These are phyloP conservation scores for Sutorius australiensis DNA, from an alignment of 768 basidiomycete species.

Conservation along the genomic window DNA sequence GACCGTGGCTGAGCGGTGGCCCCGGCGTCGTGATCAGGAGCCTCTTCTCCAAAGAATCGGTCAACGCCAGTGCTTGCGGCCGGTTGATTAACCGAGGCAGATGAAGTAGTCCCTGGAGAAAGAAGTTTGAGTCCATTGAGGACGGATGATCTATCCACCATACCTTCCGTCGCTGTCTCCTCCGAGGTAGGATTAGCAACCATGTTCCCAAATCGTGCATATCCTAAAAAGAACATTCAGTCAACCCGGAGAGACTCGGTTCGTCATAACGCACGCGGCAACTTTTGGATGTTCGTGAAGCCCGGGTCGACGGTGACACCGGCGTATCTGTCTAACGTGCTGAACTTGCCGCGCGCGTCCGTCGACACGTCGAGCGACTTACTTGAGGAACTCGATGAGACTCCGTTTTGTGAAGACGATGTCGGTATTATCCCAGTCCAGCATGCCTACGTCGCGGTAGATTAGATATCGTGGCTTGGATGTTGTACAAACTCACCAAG, in stretches of 20 bases:
- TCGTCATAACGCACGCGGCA: conserved; percentile 52
- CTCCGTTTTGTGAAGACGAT: conserved; percentile 79
- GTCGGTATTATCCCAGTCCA: conserved; percentile 75
- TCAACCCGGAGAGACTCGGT: background rate
- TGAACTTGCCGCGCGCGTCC: conserved; percentile 21
- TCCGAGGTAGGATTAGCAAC: conserved; percentile 8
- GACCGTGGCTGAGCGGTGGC: conserved; percentile 48
- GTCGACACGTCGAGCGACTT: conserved; percentile 18
- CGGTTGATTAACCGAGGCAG: conserved; percentile 4
- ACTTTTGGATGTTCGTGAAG: conserved; percentile 67
- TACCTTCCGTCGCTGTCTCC: conserved; percentile 29
- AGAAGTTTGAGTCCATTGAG: background rate
- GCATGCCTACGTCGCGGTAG: conserved; percentile 47
- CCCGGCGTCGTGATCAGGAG: conserved; percentile 53
- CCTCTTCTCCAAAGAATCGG: conserved; percentile 29
- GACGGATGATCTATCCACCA: background rate
- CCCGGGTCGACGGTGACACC: conserved; percentile 76
- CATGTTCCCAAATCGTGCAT: conserved; percentile 66
- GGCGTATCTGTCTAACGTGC: conserved; percentile 49
- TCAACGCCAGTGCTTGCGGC: background rate
- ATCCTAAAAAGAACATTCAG: conserved; percentile 42
- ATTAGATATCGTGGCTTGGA: background rate
- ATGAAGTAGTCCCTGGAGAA: conserved; percentile 8
- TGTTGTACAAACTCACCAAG: conserved; percentile 45
- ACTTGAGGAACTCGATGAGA: conserved; percentile 77